Base-by-base conservation (phyloP, 2,329 filamentous ascomycete genomes). In the Bipolaris zeicola region DNA sequence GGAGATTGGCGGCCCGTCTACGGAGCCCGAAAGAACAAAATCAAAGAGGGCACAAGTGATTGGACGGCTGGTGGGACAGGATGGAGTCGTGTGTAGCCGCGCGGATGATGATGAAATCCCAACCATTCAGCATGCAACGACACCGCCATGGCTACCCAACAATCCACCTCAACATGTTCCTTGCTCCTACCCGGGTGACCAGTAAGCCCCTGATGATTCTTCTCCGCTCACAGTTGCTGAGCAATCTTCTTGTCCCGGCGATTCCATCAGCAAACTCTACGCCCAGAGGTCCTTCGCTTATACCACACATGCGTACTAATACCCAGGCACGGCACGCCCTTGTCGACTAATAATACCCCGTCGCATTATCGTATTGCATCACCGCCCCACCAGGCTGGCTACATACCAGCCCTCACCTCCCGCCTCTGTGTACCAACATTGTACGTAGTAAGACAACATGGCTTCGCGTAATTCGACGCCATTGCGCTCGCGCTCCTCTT, bases 401-500 rank as follows among this genome's bases (percentile, higher is more conserved):
- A 37, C 28, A 31, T 31, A 31, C 49, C 39, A 39, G 45, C 50
- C 53, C 45, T 14, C 45, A 26, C 42, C 37, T 24, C 42, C 16
- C 26, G 11, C 16, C 10, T 18, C 16, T 20, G 8, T 10, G 14
- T 18, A 18, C 37, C 3, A 38, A 10, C 37, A 18, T 43, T 57
- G 51, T 44, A 36, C 42, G 6, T 28, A 38, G 28, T n/a, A n/a
- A 39, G 20, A 47, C 31, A 38, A 46, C 22, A 74, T 73, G 71
- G 63, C 69, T 42, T 72, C 71, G 5, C 69, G 57, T 38, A 63
- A 63, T 24, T 71, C 67, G 2, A 72, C 68, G 3, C 68, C 70
- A 24, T 71, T 67, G 36, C 61, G 61, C 42, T 70, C 72, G 14
- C 70, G 67, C 48, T 73, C 72, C 10, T 68, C 71, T 18, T 67